Base-by-base conservation (phyloP, 371 early-diverging fungal species). In the Coemansia sp. region DNA sequence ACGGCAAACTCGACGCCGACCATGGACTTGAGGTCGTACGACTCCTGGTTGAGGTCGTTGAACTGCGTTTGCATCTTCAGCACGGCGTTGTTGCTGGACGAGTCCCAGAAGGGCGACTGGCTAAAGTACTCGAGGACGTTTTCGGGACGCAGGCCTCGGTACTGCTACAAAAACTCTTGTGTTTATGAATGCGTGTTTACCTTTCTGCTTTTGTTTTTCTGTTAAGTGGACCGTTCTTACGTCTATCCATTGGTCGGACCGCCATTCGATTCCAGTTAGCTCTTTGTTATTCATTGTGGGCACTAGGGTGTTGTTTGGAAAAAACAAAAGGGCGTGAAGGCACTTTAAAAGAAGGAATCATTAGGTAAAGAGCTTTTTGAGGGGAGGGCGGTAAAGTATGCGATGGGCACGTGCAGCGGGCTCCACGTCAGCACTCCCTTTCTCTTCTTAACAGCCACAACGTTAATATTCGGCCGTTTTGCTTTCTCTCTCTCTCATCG, bases 41-140 rank as follows among this genome's bases (percentile, higher is more conserved):
- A 83, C 55, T 67, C 81, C 48, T 87, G 86, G 48, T 90, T 82
- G 14, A 95, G 74, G 53, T 87, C 88, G 72, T 94, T 95, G 81
- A 90, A 95, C 72, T 93, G 89, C 5, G 96, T 94, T 75, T 99
- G 99, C 99, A 99, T 99, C 62, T 87, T 83, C 11, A 99, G 71
- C 9, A 92, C 87, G 51, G 97, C 98, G 72, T 99, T 99, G 71
- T 94, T 94, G 79, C 93, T 95, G 8, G 88, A 84, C 40, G 90
- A 83, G 81, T 99, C 99, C 89, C 98, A 99, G 80, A 99, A 99
- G 8, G 93, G 98, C 4, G 95, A 93, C 56, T 81, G 82, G 29
- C 92, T 85, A 80, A 99, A 99, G 81, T 99, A 99, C 66, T 94
- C 94, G 1, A 99, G 78, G 2, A 93, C 93, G 70, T 91, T 97